phyloP scores from a whole-genome alignment of 306 rosid genomes.

The Cicer cuneatum region DNA sequence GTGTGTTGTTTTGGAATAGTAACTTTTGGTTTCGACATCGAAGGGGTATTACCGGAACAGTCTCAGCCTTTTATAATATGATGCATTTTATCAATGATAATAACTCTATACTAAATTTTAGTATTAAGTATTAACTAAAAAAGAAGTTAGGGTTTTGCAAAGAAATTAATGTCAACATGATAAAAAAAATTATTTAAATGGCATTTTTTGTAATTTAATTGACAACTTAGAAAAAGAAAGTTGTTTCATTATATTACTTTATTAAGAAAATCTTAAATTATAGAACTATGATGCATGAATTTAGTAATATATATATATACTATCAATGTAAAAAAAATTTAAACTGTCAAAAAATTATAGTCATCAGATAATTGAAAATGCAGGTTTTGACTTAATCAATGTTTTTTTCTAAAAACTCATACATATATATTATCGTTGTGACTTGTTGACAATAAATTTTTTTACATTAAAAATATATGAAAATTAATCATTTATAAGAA shows the following conservation, averaged over 20 bases:
- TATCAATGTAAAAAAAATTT: too few species aligned
- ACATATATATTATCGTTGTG: too few species aligned
- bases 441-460: too few species aligned
- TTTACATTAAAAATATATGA: too few species aligned
- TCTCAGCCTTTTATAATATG: not conserved
- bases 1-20: not conserved
- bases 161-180: not conserved
- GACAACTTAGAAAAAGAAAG: not conserved
- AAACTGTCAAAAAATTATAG: too few species aligned
- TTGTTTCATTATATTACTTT: not conserved
- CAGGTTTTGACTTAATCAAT: too few species aligned
- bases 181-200: not conserved
- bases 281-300: too few species aligned
- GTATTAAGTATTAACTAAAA: not conserved
- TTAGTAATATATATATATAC: too few species aligned
- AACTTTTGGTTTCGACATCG: not conserved
- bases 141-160: not conserved
- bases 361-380: too few species aligned
- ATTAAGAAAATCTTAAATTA: too few species aligned
- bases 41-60: conserved; percentile 4
- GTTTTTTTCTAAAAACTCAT: too few species aligned
- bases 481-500: too few species aligned
- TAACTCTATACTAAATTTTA: not conserved
- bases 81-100: not conserved
- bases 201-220: not conserved